These are phyloP conservation scores for Blastobotrys aristatus DNA, from an alignment of 1,139 yeast species.

Conservation along the genomic window DNA sequence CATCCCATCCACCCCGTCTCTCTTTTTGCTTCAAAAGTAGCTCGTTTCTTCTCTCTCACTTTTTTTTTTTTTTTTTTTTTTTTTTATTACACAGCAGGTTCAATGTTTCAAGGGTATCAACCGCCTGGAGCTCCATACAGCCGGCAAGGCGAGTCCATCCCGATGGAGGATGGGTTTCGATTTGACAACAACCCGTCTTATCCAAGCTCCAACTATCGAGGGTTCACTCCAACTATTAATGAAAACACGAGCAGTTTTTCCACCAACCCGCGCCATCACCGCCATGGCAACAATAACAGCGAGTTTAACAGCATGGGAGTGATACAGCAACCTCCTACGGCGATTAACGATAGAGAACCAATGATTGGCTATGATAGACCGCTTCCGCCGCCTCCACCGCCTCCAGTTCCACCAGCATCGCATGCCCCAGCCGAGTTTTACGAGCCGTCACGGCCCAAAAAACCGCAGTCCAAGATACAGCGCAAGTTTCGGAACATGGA, in stretches of 20 bases:
- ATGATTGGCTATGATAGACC: neutral
- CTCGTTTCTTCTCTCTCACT: no score
- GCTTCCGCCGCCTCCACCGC: neutral
- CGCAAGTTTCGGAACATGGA: conserved; percentile 2
- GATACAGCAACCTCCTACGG: neutral
- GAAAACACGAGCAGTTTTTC: neutral
- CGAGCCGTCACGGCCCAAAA: neutral
- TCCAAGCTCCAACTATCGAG: neutral
- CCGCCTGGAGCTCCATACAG: neutral
- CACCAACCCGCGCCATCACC: neutral
- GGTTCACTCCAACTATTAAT: conserved; percentile 6
- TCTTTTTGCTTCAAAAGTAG: no score
- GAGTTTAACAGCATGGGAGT: conserved; percentile 1
- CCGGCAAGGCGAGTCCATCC: neutral
- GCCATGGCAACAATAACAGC: neutral
- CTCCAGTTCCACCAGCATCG: neutral
- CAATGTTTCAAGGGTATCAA: conserved; percentile 5
- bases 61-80: no score
- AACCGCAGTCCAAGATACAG: neutral
- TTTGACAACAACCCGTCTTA: neutral
- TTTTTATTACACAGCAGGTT: no score
- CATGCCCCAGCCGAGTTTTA: neutral
- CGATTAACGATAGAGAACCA: neutral
- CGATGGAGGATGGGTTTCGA: conserved; percentile 1
- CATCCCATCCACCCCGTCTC: neutral